Evolutionary conservation across 176 grass and related monocot genomes (phyloP), one percentile per base, ranked within the genome.

Genomic region (Canna indica): DNA sequence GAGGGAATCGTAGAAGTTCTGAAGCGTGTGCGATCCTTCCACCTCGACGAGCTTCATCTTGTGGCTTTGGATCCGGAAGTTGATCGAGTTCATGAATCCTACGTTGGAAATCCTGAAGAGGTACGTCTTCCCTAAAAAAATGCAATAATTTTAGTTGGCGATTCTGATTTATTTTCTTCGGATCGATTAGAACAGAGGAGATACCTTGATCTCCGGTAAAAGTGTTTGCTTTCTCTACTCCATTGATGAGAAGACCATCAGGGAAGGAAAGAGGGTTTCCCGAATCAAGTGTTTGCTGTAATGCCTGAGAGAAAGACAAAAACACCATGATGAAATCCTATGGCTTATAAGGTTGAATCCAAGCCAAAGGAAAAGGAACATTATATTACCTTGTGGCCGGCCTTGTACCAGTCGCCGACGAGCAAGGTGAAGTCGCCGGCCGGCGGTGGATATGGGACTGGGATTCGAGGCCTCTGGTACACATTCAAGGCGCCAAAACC

Each of bases 401-500:
- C 70, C 61, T 84, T 89, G 74, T 84, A 82, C 90, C 83, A 94
- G 78, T 54, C 68, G 35, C 47, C 65, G 35, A 91, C 82, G 60
- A 96, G 80, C 47, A 96, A 78, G 0, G 85, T 89, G 73, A 86
- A 96, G 33, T 96, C 92, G 0, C 76, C 88, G 2, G 72, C 92
- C 0, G 92, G 88, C 0, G 3, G 33, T 0, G 65, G 34, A 73
- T 91, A 96, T 0, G 92, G 92, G 10, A 96, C 88, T 0, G 92
- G 88, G 68, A 96, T 96, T 24, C n/a, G 34, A 0, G 92, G 81
- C 3, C 92, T 77, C 80, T 86, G 78, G 83, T 86, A 84, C 12
- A 96, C 79, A 53, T 88, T 91, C 35, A 96, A 34, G 1, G 83
- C 78, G 53, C 88, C 92, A 75, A 89, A 96, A 0, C 92, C 92